Evolutionary conservation across 1,284 basidiomycete genomes (phyloP).

Genomic region (Wallemia ichthyophaga): DNA sequence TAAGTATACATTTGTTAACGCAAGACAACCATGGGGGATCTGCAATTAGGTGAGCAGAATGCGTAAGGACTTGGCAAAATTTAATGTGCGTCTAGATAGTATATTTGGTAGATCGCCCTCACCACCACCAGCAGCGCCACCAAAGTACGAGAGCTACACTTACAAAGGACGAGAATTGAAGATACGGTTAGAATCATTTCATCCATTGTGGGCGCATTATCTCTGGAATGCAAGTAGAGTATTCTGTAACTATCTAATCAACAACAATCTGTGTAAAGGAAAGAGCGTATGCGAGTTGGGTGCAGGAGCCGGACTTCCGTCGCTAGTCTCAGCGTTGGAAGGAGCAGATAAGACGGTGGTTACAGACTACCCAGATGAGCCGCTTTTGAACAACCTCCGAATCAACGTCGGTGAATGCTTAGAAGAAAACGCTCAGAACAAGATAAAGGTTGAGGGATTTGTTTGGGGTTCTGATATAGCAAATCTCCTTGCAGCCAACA

Average conservation of each 20-base stretch:
- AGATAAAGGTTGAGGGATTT: constrained; percentile 16
- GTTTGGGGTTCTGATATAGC: constrained; percentile 1
- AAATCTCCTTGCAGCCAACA: not conserved
- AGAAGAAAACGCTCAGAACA: constrained; percentile 9
- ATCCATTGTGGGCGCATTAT: not conserved
- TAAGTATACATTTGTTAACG: too few relatives aligned
- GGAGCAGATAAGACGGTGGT: constrained; percentile 31
- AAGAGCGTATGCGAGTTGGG: constrained; percentile 50
- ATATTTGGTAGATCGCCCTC: not conserved
- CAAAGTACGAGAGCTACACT: not conserved
- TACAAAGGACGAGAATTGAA: not conserved
- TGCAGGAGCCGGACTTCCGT: constrained; percentile 67
- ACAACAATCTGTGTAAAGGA: not conserved
- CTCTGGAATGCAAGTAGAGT: not conserved
- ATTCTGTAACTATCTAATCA: not conserved
- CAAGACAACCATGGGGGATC: not conserved
- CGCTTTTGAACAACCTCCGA: constrained; percentile 45
- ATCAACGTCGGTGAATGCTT: constrained; percentile 38
- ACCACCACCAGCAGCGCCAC: not conserved
- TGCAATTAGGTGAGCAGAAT: not conserved
- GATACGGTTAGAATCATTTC: not conserved
- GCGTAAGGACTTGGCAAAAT: not conserved
- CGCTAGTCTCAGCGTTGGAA: constrained; percentile 36
- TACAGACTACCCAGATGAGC: constrained; percentile 70
- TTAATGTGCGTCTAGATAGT: not conserved